phyloP scores from a whole-genome alignment of 2,329 filamentous ascomycete genomes.

The Ascochyta clinopodiicola region DNA sequence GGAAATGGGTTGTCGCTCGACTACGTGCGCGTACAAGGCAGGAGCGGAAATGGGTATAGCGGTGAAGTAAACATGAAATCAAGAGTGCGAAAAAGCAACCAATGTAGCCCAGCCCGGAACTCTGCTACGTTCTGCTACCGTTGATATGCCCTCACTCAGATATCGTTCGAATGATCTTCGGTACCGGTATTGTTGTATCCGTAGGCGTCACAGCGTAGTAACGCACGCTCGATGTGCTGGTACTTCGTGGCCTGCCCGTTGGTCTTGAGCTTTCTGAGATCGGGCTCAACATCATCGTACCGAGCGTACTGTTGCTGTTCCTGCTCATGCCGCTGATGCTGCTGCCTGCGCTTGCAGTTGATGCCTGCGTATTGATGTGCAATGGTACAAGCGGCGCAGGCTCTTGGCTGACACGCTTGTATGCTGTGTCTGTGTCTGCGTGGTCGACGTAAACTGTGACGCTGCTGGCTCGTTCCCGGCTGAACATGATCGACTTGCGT shows the following conservation, averaged over 20 bases:
- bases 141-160: constrained; percentile 22
- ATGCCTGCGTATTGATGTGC: constrained; percentile 29
- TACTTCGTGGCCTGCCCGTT: constrained; percentile 32
- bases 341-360: constrained; percentile 29
- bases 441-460: constrained; percentile 40
- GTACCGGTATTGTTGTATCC: constrained; percentile 29
- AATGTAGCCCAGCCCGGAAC: neutral
- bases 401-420: constrained; percentile 31
- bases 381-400: constrained; percentile 36
- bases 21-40: neutral
- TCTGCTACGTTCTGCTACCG: neutral
- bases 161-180: constrained; percentile 39
- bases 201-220: constrained; percentile 42
- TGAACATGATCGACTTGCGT: constrained; percentile 44
- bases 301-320: constrained; percentile 26
- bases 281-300: constrained; percentile 33
- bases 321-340: constrained; percentile 29
- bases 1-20: neutral
- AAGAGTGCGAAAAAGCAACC: neutral
- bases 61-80: constrained; percentile 1
- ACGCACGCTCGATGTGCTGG: constrained; percentile 35
- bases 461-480: constrained; percentile 34
- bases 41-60: constrained; percentile 12
- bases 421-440: constrained; percentile 23
- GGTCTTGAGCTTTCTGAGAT: constrained; percentile 26